A percentile compares a stretch with the other conserved stretches of the same genome.
Evolutionary conservation across 225 moss, liverwort and hornwort genomes (phyloP).

Genomic region (Bryum argenteum): DNA sequence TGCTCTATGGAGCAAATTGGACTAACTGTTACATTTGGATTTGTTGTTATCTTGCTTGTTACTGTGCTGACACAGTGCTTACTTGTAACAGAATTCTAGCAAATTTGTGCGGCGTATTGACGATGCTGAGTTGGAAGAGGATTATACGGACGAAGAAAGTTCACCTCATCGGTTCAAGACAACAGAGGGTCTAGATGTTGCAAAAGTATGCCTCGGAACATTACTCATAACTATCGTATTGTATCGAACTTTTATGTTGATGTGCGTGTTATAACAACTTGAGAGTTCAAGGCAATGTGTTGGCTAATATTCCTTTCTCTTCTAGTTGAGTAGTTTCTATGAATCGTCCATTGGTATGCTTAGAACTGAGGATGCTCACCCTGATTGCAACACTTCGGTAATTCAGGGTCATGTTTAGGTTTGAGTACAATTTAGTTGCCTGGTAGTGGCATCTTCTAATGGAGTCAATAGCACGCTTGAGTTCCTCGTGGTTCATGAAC

Average conservation of each 20-base stretch:
- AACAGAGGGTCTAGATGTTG: constrained; percentile 18
- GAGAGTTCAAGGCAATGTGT: neutral
- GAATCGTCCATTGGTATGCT: constrained; percentile 7
- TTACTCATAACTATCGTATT: neutral
- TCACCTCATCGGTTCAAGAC: constrained; percentile 34
- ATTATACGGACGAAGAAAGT: constrained; percentile 41
- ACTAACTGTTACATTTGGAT: neutral
- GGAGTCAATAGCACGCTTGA: neutral
- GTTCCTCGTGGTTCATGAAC: constrained; percentile 3
- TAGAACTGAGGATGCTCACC: neutral
- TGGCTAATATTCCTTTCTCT: neutral
- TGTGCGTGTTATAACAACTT: neutral
- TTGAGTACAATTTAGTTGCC: constrained; percentile 9
- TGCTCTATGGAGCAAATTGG: neutral
- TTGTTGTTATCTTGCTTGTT: neutral
- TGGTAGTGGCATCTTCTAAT: constrained; percentile 1
- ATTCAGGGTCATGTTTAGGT: constrained; percentile 5
- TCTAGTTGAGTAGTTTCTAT: neutral
- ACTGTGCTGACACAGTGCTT: constrained; percentile 18
- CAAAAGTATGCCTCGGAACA: constrained; percentile 27
- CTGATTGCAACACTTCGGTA: neutral
- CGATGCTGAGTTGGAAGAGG: constrained; percentile 71
- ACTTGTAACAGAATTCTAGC: constrained; percentile 55
- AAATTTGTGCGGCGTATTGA: constrained; percentile 68
- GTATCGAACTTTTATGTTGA: neutral